These are phyloP conservation scores for Prinsepia uniflora DNA, from an alignment of 306 rosid species.

Conservation along the genomic window DNA sequence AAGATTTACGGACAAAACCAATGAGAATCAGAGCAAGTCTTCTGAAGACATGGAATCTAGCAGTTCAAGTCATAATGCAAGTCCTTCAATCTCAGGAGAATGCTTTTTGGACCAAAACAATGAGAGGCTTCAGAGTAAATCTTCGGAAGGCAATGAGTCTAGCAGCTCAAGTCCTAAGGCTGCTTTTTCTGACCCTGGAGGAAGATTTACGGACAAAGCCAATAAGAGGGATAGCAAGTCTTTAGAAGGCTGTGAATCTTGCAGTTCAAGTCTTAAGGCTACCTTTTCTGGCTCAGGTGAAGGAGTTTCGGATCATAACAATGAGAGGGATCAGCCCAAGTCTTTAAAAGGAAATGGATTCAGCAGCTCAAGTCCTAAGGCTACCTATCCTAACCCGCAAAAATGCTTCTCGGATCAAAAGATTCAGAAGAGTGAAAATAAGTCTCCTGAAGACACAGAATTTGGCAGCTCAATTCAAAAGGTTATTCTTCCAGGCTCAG, in stretches of 20 bases:
- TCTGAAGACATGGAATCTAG: too few species aligned
- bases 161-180: conserved; percentile 29
- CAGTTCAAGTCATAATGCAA: too few species aligned
- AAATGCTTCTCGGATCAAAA: background rate
- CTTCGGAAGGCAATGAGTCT: conserved; percentile 27
- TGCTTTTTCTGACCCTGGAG: background rate
- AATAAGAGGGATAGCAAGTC: background rate
- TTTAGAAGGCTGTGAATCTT: conserved; percentile 23
- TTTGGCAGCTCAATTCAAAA: conserved; percentile 1
- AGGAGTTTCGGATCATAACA: conserved; percentile 24
- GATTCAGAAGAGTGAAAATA: background rate
- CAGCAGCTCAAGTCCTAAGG: conserved; percentile 9
- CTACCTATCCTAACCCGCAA: background rate
- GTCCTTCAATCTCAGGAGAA: conserved; percentile 16
- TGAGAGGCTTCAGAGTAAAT: conserved; percentile 23
- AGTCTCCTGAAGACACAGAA: background rate
- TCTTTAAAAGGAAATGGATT: background rate
- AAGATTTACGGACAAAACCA: conserved; percentile 26
- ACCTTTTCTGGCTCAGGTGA: conserved; percentile 40
- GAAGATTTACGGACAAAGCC: background rate
- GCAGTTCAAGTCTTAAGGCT: conserved; percentile 18
- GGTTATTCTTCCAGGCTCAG: background rate
- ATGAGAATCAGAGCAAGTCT: background rate
- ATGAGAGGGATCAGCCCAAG: conserved; percentile 25
- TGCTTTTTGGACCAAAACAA: conserved; percentile 28